phyloP scores from a whole-genome alignment of 306 rosid genomes.

The Heteromeles arbutifolia region DNA sequence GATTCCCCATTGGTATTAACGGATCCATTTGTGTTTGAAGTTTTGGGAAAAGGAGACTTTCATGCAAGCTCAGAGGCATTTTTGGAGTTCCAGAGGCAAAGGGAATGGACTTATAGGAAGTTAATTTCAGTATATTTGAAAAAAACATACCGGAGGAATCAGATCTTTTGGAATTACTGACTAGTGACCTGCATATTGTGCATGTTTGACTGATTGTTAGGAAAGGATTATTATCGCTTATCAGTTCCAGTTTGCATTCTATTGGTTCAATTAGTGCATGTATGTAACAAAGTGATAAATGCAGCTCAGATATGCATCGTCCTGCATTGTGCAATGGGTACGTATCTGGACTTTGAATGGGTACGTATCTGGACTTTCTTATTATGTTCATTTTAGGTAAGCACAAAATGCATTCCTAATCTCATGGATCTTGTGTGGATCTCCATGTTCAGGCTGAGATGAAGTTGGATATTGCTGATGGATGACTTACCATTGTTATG shows the following conservation, averaged over 20 bases:
- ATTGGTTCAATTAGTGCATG: background rate
- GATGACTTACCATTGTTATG: background rate
- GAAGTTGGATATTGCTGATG: background rate
- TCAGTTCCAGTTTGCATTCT: background rate
- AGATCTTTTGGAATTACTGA: constrained; percentile 85
- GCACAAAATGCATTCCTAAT: background rate
- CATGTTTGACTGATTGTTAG: background rate
- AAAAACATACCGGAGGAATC: constrained; percentile 58
- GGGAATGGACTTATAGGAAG: constrained; percentile 54
- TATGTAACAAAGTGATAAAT: background rate
- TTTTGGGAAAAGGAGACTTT: constrained; percentile 85
- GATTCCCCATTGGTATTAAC: constrained; percentile 47
- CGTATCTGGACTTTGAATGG: too few relatives aligned
- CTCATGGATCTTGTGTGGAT: background rate
- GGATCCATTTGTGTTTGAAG: constrained; percentile 74
- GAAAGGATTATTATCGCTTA: background rate
- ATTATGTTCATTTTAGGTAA: background rate
- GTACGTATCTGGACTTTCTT: background rate
- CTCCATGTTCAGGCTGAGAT: background rate
- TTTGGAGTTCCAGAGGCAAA: constrained; percentile 46
- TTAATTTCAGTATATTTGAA: constrained; percentile 50
- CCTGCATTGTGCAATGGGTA: background rate
- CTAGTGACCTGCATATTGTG: background rate
- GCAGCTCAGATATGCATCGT: background rate
- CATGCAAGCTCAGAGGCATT: constrained; percentile 75